A percentile compares a stretch with the other conserved stretches of the same genome.
Conservation (phyloP, 306 rosid genomes). For the Lathyrus aphaca region DNA sequence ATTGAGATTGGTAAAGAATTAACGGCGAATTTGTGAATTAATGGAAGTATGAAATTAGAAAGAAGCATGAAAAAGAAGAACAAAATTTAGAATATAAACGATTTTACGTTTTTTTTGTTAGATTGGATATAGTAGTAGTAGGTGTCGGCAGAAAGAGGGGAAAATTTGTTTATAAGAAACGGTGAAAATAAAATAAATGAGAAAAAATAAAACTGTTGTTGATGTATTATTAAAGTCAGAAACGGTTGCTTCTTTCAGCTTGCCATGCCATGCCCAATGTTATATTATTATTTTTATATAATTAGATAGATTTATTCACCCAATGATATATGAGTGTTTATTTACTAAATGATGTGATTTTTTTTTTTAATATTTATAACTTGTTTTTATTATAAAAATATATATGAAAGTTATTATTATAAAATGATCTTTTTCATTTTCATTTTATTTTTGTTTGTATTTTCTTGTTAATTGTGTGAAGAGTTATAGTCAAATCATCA, state of each 20-base stretch:
- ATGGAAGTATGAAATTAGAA: constrained; percentile 36
- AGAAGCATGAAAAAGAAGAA: constrained; percentile 8
- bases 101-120: not conserved
- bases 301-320: too few relatives aligned
- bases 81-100: not conserved
- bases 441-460: too few relatives aligned
- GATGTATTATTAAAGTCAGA: constrained; percentile 24
- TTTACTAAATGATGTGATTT: too few relatives aligned
- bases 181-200: constrained; percentile 15
- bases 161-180: not conserved
- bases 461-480: too few relatives aligned
- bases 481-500: too few relatives aligned
- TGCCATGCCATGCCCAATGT: not conserved
- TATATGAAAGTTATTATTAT: too few relatives aligned
- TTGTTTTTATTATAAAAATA: too few relatives aligned
- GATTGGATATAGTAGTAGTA: not conserved
- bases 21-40: not conserved
- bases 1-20: constrained; percentile 10
- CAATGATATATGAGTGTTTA: too few relatives aligned
- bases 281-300: not conserved
- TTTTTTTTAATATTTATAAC: too few relatives aligned
- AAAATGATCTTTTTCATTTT: too few relatives aligned
- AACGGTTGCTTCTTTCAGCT: constrained; percentile 24
- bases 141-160: constrained; percentile 44
- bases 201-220: not conserved